Evolutionary conservation across 106 monocot genomes (phyloP), one percentile per base, ranked within the genome.

Genomic region (Dendrobium officinale): DNA sequence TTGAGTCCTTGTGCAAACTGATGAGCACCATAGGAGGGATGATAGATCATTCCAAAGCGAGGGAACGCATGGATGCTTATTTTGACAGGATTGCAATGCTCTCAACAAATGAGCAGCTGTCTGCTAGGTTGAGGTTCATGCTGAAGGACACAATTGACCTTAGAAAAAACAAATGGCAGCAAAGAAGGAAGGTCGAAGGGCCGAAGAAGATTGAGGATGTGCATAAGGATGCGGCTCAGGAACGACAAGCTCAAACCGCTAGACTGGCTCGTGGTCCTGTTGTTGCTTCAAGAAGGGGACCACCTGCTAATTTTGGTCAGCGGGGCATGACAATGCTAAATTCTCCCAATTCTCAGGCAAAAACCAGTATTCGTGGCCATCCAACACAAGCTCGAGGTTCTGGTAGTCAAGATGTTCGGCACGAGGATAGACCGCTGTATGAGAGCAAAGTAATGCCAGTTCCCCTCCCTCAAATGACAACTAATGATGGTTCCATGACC

Each of bases 191-290:
- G 78, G 85, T 94, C 42, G 97, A 97, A 70, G 94, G 94, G 5
- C 97, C 94, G 22, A 94, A 97, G 89, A 97, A 97, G 82, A 97
- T 94, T 82, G 97, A 97, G 40, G 97, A 94, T 66, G 94, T 97
- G 42, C 94, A 97, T 67, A 88, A 90, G 45, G 96, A 97, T 89
- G 96, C 96, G 22, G 96, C 89, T 61, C 90, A 90, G 79, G 96
- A 97, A 77, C 64, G 96, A 20, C 96, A 96, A 80, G 87, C 89
- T 79, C 96, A 96, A 82, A 24, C 93, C 70, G 84, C 87, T 58
- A 88, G 90, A 75, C 79, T 83, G 49, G 41, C 87, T 5, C 92
- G 96, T 58, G 92, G 92, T 18, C 81, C 94, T 61, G 75, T 49
- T 47, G 83, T 91, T 72, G 76, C 79, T 82, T 85, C 90, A 48